Percentiles rank a stretch among this genome's conserved stretches.
Evolutionary conservation across 176 grass and related monocot genomes (phyloP).

Genomic region (Eleusine coracana): DNA sequence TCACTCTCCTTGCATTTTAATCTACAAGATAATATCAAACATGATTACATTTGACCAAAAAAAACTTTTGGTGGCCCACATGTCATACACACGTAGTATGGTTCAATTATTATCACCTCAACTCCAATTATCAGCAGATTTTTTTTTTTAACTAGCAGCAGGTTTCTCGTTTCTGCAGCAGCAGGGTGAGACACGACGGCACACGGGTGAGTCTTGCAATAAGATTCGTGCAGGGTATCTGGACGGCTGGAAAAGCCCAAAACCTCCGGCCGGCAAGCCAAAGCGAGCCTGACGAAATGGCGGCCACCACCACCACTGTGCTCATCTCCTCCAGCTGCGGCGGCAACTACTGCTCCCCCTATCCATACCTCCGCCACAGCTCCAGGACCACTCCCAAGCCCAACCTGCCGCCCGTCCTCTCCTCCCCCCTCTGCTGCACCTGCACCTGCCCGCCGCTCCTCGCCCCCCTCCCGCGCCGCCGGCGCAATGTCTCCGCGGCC

Average conservation of each 20-base stretch:
- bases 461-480: neutral
- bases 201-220: too few species aligned
- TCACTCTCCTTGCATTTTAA: too few species aligned
- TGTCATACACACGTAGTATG: too few species aligned
- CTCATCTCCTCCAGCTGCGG: constrained; percentile 10
- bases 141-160: too few species aligned
- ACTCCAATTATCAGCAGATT: too few species aligned
- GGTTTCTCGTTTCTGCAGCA: too few species aligned
- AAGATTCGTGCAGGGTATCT: too few species aligned
- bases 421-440: neutral
- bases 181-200: too few species aligned
- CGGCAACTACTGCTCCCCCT: constrained; percentile 18
- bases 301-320: constrained; percentile 19
- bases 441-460: neutral
- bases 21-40: too few species aligned
- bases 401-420: neutral
- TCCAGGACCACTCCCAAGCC: constrained; percentile 17
- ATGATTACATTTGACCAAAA: too few species aligned
- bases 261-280: neutral
- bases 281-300: constrained; percentile 7
- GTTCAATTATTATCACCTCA: too few species aligned
- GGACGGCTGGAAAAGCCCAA: neutral
- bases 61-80: too few species aligned
- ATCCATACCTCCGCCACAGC: neutral
- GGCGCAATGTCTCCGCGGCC: constrained; percentile 46